phyloP scores from a whole-genome alignment of 805 yeast species.

The Candida vaughaniae region DNA sequence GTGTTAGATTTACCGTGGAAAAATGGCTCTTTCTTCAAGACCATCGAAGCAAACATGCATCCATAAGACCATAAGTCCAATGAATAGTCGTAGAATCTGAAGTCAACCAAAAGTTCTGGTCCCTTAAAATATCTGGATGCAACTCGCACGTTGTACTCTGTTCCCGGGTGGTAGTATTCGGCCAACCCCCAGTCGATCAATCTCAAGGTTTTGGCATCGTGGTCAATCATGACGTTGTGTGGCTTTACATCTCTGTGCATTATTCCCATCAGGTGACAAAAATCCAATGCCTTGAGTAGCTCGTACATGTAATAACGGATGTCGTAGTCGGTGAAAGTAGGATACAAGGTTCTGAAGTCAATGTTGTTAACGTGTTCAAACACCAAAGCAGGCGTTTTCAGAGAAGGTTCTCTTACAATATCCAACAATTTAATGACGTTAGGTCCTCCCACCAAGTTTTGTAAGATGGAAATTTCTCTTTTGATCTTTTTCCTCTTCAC shows the following conservation, averaged over 20 bases:
- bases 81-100: slow-evolving; percentile 82
- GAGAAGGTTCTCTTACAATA: slow-evolving; percentile 82
- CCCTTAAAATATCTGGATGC: slow-evolving; percentile 92
- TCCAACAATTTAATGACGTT: slow-evolving; percentile 74
- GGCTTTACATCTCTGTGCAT: slow-evolving; percentile 95
- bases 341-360: slow-evolving; percentile 84
- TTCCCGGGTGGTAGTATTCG: slow-evolving; percentile 87
- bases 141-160: slow-evolving; percentile 87
- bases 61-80: slow-evolving; percentile 91
- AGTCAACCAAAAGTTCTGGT: slow-evolving; percentile 83
- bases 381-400: slow-evolving; percentile 84
- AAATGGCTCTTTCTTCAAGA: slow-evolving; percentile 86
- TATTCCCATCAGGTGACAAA: slow-evolving; percentile 89
- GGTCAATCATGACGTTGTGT: slow-evolving; percentile 92
- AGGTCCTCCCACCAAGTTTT: slow-evolving; percentile 82
- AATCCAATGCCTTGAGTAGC: slow-evolving; percentile 79
- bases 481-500: slow-evolving; percentile 90
- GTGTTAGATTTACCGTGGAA: slow-evolving; percentile 91
- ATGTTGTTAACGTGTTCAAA: slow-evolving; percentile 83
- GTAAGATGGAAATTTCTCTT: slow-evolving; percentile 83
- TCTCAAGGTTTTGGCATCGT: slow-evolving; percentile 55
- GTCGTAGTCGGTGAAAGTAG: slow-evolving; percentile 71
- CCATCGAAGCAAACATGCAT: slow-evolving; percentile 86
- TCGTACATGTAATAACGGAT: slow-evolving; percentile 83
- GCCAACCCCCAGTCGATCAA: slow-evolving; percentile 95